Conservation (phyloP, 73 alveolate genomes). For the Blepharisma japonicum region DNA sequence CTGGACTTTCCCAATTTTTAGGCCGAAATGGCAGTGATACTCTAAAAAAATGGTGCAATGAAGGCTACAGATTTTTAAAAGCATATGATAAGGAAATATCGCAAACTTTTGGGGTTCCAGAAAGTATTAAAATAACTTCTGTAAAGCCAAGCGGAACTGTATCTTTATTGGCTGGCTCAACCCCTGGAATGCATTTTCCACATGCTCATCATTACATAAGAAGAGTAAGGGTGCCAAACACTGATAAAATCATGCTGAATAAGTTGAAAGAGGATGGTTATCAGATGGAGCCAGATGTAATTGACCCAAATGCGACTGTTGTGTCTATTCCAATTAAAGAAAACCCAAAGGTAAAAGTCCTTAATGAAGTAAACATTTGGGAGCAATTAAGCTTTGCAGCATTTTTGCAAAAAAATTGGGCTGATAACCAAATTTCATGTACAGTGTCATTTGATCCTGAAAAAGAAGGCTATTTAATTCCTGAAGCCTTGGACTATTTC, state of each 20-base stretch:
- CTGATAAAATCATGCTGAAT: conserved; percentile 23
- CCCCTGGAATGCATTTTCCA: conserved; percentile 72
- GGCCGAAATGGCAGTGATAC: conserved; percentile 35
- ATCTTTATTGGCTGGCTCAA: conserved; percentile 61
- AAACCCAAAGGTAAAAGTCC: neutral
- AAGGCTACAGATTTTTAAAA: conserved; percentile 44
- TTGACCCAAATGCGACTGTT: conserved; percentile 35
- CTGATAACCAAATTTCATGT: conserved; percentile 64
- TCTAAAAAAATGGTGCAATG: conserved; percentile 47
- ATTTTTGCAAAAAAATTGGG: conserved; percentile 54
- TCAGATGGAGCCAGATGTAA: conserved; percentile 45
- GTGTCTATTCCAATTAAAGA: conserved; percentile 52
- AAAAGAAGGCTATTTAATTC: conserved; percentile 34
- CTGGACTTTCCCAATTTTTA: conserved; percentile 60
- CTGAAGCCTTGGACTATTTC: conserved; percentile 51
- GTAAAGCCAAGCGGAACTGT: conserved; percentile 70
- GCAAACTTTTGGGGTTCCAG: conserved; percentile 41
- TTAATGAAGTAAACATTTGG: conserved; percentile 46
- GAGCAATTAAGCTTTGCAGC: conserved; percentile 49
- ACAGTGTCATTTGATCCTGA: conserved; percentile 64
- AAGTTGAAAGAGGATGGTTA: conserved; percentile 41
- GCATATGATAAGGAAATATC: conserved; percentile 49
- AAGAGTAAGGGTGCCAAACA: conserved; percentile 44
- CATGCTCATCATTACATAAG: conserved; percentile 45
- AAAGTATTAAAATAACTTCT: conserved; percentile 55